Conservation (phyloP, 2,329 filamentous ascomycete species). For the Dactylellina leptospora region DNA sequence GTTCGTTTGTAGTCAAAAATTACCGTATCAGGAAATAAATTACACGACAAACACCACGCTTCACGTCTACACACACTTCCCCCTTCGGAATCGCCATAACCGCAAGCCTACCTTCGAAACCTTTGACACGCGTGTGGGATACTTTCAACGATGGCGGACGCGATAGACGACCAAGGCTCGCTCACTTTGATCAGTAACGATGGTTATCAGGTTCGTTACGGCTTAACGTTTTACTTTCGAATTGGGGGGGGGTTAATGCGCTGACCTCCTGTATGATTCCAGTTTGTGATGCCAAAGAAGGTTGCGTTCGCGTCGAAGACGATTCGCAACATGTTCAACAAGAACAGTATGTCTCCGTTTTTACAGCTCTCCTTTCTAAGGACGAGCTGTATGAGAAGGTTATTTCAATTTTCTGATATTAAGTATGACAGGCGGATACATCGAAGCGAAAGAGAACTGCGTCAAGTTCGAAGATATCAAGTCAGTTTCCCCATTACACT, state of each 20-base stretch:
- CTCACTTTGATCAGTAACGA: conserved; percentile 73
- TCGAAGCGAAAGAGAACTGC: conserved; percentile 68
- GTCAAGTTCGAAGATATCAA: conserved; percentile 70
- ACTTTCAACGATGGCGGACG: conserved; percentile 32
- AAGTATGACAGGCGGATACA: conserved; percentile 37
- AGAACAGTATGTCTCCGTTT: conserved; percentile 68
- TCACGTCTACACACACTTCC: neutral
- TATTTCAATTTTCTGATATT: too few relatives aligned
- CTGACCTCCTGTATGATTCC: neutral
- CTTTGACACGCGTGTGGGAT: neutral
- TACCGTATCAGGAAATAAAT: neutral
- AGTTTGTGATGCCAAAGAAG: conserved; percentile 70
- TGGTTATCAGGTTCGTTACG: conserved; percentile 63
- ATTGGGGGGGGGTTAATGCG: neutral
- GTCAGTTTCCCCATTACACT: conserved; percentile 61
- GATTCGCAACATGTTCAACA: conserved; percentile 72
- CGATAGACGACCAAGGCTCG: conserved; percentile 62
- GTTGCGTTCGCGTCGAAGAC: conserved; percentile 70
- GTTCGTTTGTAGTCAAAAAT: conserved; percentile 25
- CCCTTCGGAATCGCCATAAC: neutral
- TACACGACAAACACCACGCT: conserved; percentile 17
- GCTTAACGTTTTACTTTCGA: neutral
- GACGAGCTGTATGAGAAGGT: too few relatives aligned
- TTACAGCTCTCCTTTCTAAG: too few relatives aligned
- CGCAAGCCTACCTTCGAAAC: neutral